Evolutionary conservation across 805 yeast genomes (phyloP), one percentile per base, ranked within the genome.

Genomic region (Candida cerambycidarum): DNA sequence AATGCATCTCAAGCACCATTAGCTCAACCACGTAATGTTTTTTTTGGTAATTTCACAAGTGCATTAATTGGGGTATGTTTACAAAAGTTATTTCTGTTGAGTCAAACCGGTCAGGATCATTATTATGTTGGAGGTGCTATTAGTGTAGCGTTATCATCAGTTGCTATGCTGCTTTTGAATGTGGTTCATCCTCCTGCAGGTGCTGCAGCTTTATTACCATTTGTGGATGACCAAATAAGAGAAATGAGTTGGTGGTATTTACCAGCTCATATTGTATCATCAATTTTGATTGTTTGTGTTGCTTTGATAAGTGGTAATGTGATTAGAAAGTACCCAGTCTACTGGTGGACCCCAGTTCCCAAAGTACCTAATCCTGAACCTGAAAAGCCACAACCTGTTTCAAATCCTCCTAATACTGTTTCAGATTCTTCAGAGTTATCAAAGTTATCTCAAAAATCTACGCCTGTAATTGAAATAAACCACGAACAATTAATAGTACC

Each of bases 101-200:
- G 72, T 23, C 47, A 55, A 2, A 58, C 51, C 2, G 80, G 82
- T 2, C 57, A 62, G 30, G 62, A 71, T 19, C 66, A 78, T 56
- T 67, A 76, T 46, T 82, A 83, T 76, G 66, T 78, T 7, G 68
- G 74, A 13, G 87, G 82, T 2, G 82, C 83, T 0, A 54, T 82
- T 23, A 65, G 80, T 29, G 83, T 80, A 6, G 82, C 73, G 0
- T 45, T 78, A 4, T 52, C 83, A 1, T 74, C 82, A 7, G 79
- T 76, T 9, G 57, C 63, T 2, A 80, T 80, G 84, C 60, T 75
- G 11, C 47, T 79, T 0, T 57, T 71, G 4, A 79, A 79, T 47
- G 74, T 81, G 44, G 76, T 80, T 1, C 88, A 83, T 55, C 89
- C 89, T 0, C 89, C 89, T 0, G 81, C 83, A 1, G 89, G 89